Conservation (phyloP, 2,329 filamentous ascomycete species). For the Capronia coronata region DNA sequence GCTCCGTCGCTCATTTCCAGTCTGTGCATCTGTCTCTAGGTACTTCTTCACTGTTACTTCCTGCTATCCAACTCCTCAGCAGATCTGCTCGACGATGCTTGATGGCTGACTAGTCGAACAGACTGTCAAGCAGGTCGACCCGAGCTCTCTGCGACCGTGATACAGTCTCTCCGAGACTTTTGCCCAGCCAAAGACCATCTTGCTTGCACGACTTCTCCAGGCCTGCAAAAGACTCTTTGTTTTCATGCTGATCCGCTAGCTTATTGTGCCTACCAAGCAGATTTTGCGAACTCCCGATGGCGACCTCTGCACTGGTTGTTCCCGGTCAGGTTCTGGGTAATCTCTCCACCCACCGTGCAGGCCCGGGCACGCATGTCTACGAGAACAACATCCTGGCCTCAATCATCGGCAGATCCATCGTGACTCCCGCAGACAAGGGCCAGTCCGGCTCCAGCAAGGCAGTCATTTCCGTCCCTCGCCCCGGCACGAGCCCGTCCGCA, state of each 20-base stretch:
- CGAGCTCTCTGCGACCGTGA: too few relatives aligned
- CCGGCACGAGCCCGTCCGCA: slow-evolving; percentile 33
- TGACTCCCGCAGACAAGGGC: slow-evolving; percentile 43
- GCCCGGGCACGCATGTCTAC: slow-evolving; percentile 78
- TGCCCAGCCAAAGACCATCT: too few relatives aligned
- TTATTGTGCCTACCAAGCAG: background rate
- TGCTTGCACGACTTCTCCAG: too few relatives aligned
- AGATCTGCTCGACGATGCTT: too few relatives aligned
- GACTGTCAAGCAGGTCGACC: too few relatives aligned
- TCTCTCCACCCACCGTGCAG: slow-evolving; percentile 60
- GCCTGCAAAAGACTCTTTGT: too few relatives aligned
- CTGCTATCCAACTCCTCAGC: too few relatives aligned
- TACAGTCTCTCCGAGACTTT: too few relatives aligned
- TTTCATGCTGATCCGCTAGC: background rate
- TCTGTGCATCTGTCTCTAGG: too few relatives aligned
- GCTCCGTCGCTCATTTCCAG: too few relatives aligned
- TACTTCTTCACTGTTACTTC: too few relatives aligned
- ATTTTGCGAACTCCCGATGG: background rate
- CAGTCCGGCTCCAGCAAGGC: slow-evolving; percentile 33
- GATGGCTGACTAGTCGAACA: too few relatives aligned
- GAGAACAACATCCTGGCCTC: slow-evolving; percentile 71
- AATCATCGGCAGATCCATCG: slow-evolving; percentile 64
- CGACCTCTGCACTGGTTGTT: slow-evolving; percentile 14
- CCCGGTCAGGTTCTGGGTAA: slow-evolving; percentile 77
- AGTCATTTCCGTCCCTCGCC: slow-evolving; percentile 32